Conservation (phyloP, 805 yeast species). For the Candida ficus region DNA sequence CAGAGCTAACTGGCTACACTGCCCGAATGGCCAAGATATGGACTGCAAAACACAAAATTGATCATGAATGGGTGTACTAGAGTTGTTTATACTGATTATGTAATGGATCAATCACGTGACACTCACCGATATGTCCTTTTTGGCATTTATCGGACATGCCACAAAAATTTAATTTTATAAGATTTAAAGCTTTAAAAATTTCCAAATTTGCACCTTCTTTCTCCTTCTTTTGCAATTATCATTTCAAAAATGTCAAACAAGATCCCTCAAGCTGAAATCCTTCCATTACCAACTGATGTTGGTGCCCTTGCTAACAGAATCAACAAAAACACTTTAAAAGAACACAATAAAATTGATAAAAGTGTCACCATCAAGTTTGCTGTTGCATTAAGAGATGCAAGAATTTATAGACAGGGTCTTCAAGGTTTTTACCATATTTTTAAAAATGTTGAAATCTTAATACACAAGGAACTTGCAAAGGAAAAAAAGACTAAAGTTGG, state of each 20-base stretch:
- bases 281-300: slow-evolving; percentile 73
- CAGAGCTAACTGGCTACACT: slow-evolving; percentile 9
- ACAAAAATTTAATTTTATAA: not conserved
- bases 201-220: not conserved
- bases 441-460: slow-evolving; percentile 52
- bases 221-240: not conserved
- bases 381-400: slow-evolving; percentile 68
- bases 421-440: slow-evolving; percentile 70
- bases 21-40: slow-evolving; percentile 10
- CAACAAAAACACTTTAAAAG: slow-evolving; percentile 57
- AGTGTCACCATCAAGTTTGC: slow-evolving; percentile 66
- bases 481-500: slow-evolving; percentile 23
- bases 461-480: slow-evolving; percentile 40
- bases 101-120: not conserved
- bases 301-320: slow-evolving; percentile 85
- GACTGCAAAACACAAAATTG: slow-evolving; percentile 3
- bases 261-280: slow-evolving; percentile 42
- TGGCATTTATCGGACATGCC: slow-evolving; percentile 4
- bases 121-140: slow-evolving; percentile 1
- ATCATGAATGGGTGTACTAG: slow-evolving; percentile 1
- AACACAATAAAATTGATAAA: slow-evolving; percentile 67
- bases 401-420: slow-evolving; percentile 75
- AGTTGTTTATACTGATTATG: not conserved
- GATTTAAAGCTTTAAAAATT: not conserved
- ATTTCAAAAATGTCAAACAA: not conserved